Percentiles rank a stretch among this genome's conserved stretches.
Conservation (phyloP, 192 early-diverging fungal genomes). For the Powellomyces hirtus region DNA sequence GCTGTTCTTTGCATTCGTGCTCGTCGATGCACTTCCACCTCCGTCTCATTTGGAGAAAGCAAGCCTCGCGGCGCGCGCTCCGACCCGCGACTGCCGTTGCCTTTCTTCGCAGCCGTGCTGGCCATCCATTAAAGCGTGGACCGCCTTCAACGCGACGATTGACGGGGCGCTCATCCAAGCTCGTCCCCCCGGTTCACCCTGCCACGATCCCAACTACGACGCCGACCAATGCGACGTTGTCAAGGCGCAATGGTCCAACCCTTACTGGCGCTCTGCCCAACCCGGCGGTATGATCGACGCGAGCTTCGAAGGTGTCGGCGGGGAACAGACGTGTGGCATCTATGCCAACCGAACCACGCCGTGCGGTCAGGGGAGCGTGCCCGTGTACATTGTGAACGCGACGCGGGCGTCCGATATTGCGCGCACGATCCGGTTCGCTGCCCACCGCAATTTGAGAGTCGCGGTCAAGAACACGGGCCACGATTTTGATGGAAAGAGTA, state of each 20-base stretch:
- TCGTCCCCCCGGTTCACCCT: background rate
- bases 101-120: constrained; percentile 5
- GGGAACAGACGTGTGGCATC: background rate
- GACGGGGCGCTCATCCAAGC: background rate
- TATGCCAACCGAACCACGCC: background rate
- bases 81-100: too few relatives aligned
- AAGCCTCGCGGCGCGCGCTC: too few relatives aligned
- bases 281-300: background rate
- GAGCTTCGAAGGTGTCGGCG: background rate
- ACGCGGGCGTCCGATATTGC: background rate
- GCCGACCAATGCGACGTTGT: background rate
- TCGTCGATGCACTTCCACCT: too few relatives aligned
- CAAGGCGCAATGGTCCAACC: background rate
- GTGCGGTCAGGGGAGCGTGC: background rate
- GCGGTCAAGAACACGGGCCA: constrained; percentile 61
- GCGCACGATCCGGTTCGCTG: constrained; percentile 5
- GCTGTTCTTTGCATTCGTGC: too few relatives aligned
- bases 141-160: background rate
- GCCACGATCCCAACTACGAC: background rate
- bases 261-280: background rate
- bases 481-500: constrained; percentile 46
- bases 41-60: too few relatives aligned
- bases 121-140: background rate
- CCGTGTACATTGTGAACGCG: background rate
- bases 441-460: constrained; percentile 41